Percentiles rank a stretch among this genome's conserved stretches.
Conservation (phyloP, 305 asterid species). For the Vinca major region DNA sequence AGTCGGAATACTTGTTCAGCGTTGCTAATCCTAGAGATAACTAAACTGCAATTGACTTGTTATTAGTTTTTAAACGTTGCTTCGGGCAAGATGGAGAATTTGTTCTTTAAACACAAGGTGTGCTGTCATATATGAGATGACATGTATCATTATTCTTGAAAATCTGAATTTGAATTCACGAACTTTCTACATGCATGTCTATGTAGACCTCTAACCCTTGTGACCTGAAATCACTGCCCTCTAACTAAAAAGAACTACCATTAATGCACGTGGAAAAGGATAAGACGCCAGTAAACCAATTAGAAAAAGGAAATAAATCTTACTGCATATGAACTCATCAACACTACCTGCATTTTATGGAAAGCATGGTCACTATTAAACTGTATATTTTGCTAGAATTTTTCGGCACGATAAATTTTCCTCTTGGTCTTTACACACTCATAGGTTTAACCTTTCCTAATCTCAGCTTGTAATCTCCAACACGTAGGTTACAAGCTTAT, state of each 20-base stretch:
- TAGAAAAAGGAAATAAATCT: background rate
- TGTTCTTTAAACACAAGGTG: background rate
- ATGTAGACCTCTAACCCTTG: background rate
- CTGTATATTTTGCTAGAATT: background rate
- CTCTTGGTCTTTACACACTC: background rate
- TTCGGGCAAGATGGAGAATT: background rate
- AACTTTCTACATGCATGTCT: background rate
- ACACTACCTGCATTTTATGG: background rate
- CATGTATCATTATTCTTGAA: background rate
- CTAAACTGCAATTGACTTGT: background rate
- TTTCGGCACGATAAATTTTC: background rate
- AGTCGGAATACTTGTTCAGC: background rate
- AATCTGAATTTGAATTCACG: background rate
- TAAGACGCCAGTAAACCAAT: background rate
- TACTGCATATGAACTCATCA: background rate
- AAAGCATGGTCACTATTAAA: background rate
- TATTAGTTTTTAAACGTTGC: background rate
- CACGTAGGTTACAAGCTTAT: slow-evolving; percentile 44
- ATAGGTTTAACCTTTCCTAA: background rate
- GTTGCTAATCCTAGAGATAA: background rate
- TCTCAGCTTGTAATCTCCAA: slow-evolving; percentile 3
- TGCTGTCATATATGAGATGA: background rate
- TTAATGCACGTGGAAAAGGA: background rate
- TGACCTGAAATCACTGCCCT: background rate
- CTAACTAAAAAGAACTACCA: background rate